Evolutionary conservation across 495 filamentous ascomycete genomes (phyloP), one percentile per base, ranked within the genome.

Genomic region (Tuber magnatum): DNA sequence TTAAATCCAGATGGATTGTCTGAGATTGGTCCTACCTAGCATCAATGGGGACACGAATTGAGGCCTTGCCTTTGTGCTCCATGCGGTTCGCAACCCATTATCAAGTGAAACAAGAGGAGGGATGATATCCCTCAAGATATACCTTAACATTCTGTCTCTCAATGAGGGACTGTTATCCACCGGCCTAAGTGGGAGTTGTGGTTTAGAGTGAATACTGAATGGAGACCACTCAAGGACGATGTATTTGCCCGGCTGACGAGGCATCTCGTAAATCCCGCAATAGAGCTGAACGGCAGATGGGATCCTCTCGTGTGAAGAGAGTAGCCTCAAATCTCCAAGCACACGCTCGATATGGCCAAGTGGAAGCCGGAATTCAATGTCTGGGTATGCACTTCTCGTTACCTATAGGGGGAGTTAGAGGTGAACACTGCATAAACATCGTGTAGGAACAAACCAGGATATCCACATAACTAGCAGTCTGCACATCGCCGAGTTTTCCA

Each of bases 191-290:
- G 69, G 73, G 43, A 43, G 51, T 7, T 1, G 35, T 4, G 38
- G 7, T 24, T 51, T 48, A 12, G 28, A 39, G n/a, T 24, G 5
- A 38, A 18, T 3, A 38, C 24, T 22, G 6, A 71, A 7, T 10
- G 74, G 71, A n/a, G 76, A 71, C 73, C 73, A 48, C 24, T 35
- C 51, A 4, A 77, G 69, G 39, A 70, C 24, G 39, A 76, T 69
- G 28, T 77, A 46, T 5, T 68, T 2, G 4, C 41, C 43, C 7
- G 73, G 44, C 32, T n/a, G 28, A 18, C 22, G 16, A 24, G 43
- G 68, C 14, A 40, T 71, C 28, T 76, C 68, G 9, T 75, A 71
- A 14, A 78, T 40, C 32, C 77, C 75, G 14, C 77, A 69, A 69
- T 41, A 78, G 1, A 78, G 35, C 40, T 40, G 22, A 56, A 46